Conservation (phyloP, 1,139 yeast species). For the Scheffersomyces illinoinensis region DNA sequence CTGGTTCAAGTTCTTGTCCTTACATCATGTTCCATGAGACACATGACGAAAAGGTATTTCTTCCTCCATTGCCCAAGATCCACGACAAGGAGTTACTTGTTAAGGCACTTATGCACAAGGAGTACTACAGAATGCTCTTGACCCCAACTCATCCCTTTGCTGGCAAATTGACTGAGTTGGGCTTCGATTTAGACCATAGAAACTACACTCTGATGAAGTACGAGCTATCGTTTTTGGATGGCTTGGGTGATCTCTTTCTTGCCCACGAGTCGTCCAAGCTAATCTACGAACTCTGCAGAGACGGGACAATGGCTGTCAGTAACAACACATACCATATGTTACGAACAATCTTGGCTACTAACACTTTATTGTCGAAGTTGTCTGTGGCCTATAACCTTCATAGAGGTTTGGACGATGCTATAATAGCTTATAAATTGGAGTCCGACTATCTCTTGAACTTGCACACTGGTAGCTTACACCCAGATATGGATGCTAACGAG, state of each 20-base stretch:
- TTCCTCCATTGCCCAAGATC: slow-evolving; percentile 40
- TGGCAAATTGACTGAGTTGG: slow-evolving; percentile 16
- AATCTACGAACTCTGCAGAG: slow-evolving; percentile 29
- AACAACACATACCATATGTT: slow-evolving; percentile 34
- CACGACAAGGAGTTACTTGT: slow-evolving; percentile 32
- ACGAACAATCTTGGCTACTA: slow-evolving; percentile 40
- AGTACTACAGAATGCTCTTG: slow-evolving; percentile 35
- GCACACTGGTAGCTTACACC: slow-evolving; percentile 11
- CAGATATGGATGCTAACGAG: slow-evolving; percentile 18
- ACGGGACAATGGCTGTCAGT: slow-evolving; percentile 17
- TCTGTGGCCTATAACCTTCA: slow-evolving; percentile 40
- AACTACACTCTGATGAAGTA: slow-evolving; percentile 28
- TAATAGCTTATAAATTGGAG: slow-evolving; percentile 13
- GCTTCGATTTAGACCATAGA: slow-evolving; percentile 18
- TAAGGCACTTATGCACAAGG: slow-evolving; percentile 44
- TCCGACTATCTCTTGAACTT: slow-evolving; percentile 13
- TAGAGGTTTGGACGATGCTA: slow-evolving; percentile 34
- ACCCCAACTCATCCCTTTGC: slow-evolving; percentile 33
- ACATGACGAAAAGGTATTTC: slow-evolving; percentile 21
- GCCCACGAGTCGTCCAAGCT: slow-evolving; percentile 41
- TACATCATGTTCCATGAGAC: slow-evolving; percentile 28
- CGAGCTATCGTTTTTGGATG: slow-evolving; percentile 46
- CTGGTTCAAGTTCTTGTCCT: background rate
- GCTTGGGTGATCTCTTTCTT: slow-evolving; percentile 45
- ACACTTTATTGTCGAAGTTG: slow-evolving; percentile 40